Evolutionary conservation across 169 alveolate genomes (phyloP).

Genomic region (Theileria parva): DNA sequence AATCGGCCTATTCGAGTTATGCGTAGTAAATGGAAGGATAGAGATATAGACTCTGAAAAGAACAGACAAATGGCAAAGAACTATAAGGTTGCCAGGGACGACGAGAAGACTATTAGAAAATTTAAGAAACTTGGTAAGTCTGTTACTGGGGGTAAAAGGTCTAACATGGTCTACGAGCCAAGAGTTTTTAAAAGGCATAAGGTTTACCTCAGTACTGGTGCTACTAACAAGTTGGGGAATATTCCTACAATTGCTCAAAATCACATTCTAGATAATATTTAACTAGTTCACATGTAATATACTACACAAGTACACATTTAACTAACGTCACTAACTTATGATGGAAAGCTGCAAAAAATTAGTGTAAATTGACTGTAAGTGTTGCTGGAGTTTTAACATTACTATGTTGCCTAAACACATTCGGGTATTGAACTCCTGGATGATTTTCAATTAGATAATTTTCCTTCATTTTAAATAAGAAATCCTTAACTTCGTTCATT

Average conservation of each 20-base stretch:
- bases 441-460: slow-evolving; percentile 79
- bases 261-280: slow-evolving; percentile 60
- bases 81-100: slow-evolving; percentile 59
- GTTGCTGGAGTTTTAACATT: slow-evolving; percentile 77
- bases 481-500: slow-evolving; percentile 83
- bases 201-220: slow-evolving; percentile 58
- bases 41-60: slow-evolving; percentile 81
- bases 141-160: slow-evolving; percentile 71
- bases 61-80: slow-evolving; percentile 70
- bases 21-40: slow-evolving; percentile 92
- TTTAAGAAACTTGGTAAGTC: slow-evolving; percentile 70
- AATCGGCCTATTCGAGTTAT: slow-evolving; percentile 91
- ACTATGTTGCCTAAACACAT: slow-evolving; percentile 82
- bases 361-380: slow-evolving; percentile 74
- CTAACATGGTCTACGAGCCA: slow-evolving; percentile 63
- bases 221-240: slow-evolving; percentile 52
- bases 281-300: not conserved
- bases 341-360: not conserved
- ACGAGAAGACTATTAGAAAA: slow-evolving; percentile 71
- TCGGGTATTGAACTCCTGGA: slow-evolving; percentile 86
- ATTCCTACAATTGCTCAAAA: slow-evolving; percentile 41
- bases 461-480: slow-evolving; percentile 80
- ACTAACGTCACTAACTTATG: no score
- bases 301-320: not conserved
- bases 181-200: slow-evolving; percentile 48